These are phyloP conservation scores for Malania oleifera DNA, from an alignment of 164 flowering plant species.

Conservation along the genomic window DNA sequence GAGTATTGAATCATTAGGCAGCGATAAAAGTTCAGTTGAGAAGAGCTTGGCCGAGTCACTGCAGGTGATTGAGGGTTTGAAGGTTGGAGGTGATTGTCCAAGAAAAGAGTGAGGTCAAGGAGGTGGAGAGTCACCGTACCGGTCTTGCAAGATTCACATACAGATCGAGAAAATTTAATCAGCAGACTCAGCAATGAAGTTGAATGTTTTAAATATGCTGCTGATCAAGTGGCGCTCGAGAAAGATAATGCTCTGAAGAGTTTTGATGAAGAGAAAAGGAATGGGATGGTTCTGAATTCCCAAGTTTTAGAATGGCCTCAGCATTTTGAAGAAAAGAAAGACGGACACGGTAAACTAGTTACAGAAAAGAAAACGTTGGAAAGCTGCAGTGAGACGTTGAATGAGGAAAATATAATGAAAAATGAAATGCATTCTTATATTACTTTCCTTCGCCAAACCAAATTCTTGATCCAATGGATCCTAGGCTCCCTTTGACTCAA, in stretches of 20 bases:
- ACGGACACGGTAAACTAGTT: slow-evolving; percentile 16
- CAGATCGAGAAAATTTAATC: not conserved
- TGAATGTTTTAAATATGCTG: slow-evolving; percentile 2
- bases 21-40: slow-evolving; percentile 25
- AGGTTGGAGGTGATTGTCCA: slow-evolving; percentile 24
- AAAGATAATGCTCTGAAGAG: slow-evolving; percentile 24
- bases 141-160: slow-evolving; percentile 16
- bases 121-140: slow-evolving; percentile 17
- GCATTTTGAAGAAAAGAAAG: slow-evolving; percentile 27
- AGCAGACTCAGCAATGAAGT: no score
- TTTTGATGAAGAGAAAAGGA: slow-evolving; percentile 37
- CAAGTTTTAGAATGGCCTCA: slow-evolving; percentile 17
- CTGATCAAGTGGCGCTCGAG: slow-evolving; percentile 26
- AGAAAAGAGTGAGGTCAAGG: slow-evolving; percentile 35
- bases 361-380: slow-evolving; percentile 34
- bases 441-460: no score
- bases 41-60: slow-evolving; percentile 18
- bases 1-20: slow-evolving; percentile 15
- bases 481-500: no score
- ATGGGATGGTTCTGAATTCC: slow-evolving; percentile 20
- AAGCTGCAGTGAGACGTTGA: slow-evolving; percentile 15
- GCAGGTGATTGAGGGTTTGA: slow-evolving; percentile 24
- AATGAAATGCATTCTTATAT: no score
- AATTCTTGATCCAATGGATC: no score
- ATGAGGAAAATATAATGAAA: slow-evolving; percentile 36